phyloP scores from a whole-genome alignment of 805 yeast species.

The Zygotorulaspora danielsina region DNA sequence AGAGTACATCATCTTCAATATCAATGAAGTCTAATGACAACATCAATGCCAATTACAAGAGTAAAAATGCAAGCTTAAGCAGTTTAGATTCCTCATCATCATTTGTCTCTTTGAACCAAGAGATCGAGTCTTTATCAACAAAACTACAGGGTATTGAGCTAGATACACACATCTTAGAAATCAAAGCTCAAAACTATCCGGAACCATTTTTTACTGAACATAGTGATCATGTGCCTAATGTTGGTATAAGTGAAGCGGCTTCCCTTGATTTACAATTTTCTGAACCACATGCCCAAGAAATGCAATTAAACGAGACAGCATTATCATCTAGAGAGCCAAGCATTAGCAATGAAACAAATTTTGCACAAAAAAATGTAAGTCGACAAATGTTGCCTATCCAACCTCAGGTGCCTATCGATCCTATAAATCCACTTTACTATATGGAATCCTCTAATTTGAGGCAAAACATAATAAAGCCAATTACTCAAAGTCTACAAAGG shows the following conservation, averaged over 20 bases:
- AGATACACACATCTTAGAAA: constrained; percentile 12
- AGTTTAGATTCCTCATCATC: constrained; percentile 19
- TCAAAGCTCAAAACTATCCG: constrained; percentile 15
- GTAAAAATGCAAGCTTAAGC: constrained; percentile 16
- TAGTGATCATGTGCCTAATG: constrained; percentile 17
- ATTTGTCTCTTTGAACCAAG: constrained; percentile 14
- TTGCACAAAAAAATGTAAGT: constrained; percentile 1
- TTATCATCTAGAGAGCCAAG: constrained; percentile 9
- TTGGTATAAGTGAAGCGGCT: constrained; percentile 19
- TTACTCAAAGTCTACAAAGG: constrained; percentile 30
- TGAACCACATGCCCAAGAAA: constrained; percentile 25
- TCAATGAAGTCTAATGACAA: constrained; percentile 7
- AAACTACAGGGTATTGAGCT: constrained; percentile 14
- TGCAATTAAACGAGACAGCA: constrained; percentile 17
- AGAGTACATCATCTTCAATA: constrained; percentile 4
- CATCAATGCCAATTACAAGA: constrained; percentile 4
- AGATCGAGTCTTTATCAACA: constrained; percentile 11
- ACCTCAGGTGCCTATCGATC: constrained; percentile 4
- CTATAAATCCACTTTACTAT: constrained; percentile 13
- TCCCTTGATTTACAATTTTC: constrained; percentile 14
- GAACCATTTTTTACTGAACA: constrained; percentile 17
- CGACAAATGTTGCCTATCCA: constrained; percentile 8
- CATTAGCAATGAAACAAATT: constrained; percentile 1
- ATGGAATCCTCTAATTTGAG: constrained; percentile 19
- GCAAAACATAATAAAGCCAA: constrained; percentile 21